Evolutionary conservation across 257 asterid species (phyloP), one percentile per base, ranked within the genome.

Genomic region (Lantana camara): DNA sequence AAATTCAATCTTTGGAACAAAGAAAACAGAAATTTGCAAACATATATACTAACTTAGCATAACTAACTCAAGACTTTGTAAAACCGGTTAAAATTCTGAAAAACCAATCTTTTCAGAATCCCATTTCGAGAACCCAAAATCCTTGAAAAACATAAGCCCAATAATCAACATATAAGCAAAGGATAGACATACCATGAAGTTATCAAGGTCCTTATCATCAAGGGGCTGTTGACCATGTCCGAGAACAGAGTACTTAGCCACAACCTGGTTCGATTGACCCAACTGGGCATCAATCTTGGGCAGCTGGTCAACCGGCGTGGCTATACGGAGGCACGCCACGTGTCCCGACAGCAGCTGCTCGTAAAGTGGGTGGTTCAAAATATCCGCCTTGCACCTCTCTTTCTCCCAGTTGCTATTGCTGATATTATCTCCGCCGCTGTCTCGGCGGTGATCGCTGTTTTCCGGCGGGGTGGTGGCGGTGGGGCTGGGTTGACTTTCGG

Each of bases 271-370:
- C 15, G 98, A 88, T 82, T 84, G 94, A 2, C 90, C 95, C 5
- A 91, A 77, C 87, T 91, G 97, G 3, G 96, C 91, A 60, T 90
- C 97, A 59, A 90, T 84, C 83, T 90, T 79, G n/a, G 96, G 93
- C 44, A 90, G 81, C 83, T 90, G 97, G 85, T 90, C 97, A 42
- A 90, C 97, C 59, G 97, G 97, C 23, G 97, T 90, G 0, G 97
- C 96, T 30, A 91, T 91, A 42, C 97, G 85, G 70, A 91, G 80
- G 80, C 97, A 91, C 4, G 95, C 76, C 22, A 91, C 95, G 79
- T 91, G 97, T 7, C 93, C 96, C 72, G 95, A 86, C 74, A 88
- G 59, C 17, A 90, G 76, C 82, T 90, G 92, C 35, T 90, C 97
- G 63, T 91, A 91, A 29, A 88, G 67, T 0, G 98, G 96, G 74